Evolutionary conservation across 345 rosid genomes (phyloP), one percentile per base, ranked within the genome.

Genomic region (Moringa oleifera): DNA sequence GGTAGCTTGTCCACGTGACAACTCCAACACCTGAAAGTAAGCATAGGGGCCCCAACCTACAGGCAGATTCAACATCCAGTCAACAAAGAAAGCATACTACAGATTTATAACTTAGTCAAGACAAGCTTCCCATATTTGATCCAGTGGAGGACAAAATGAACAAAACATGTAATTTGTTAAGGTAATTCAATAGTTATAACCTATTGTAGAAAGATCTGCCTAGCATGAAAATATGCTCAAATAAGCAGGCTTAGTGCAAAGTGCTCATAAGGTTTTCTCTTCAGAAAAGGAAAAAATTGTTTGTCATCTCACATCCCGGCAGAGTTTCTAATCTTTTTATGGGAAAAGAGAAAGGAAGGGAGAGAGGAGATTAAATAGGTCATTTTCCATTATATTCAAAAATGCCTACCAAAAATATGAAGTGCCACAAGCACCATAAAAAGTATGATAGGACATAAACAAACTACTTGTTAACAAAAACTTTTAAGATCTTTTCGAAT

Each of bases 41-140:
- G 87, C 91, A 57, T 88, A 88, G 25, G 95, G 80, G 31, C 87
- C 87, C 87, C 89, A 88, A 56, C 83, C 91, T 85, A 55, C 33
- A 72, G 55, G 36, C 55, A 61, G 12, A 41, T 41, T 1, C 6
- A 41, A 41, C 12, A 41, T 15, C 47, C 47, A 41, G 47, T 41
- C 47, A 41, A 41, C 17, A 15, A n/a, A n/a, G n/a, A n/a, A n/a
- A 41, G 13, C 47, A 41, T 7, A 41, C 6, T 1, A 7, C 47
- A 41, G 12, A 41, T 41, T 11, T 9, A 41, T 41, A 4, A 41
- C 12, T 41, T 41, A 41, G 12, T 9, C 12, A 15, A 41, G 47
- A 11, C 47, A 41, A 15, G 9, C 47, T 2, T 8, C 3, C 33
- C 33, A 28, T 8, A 8, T 28, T n/a, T n/a, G n/a, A n/a, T 28